phyloP scores from a whole-genome alignment of 1,139 yeast genomes.

The Debaryomycetaceae sp. region DNA sequence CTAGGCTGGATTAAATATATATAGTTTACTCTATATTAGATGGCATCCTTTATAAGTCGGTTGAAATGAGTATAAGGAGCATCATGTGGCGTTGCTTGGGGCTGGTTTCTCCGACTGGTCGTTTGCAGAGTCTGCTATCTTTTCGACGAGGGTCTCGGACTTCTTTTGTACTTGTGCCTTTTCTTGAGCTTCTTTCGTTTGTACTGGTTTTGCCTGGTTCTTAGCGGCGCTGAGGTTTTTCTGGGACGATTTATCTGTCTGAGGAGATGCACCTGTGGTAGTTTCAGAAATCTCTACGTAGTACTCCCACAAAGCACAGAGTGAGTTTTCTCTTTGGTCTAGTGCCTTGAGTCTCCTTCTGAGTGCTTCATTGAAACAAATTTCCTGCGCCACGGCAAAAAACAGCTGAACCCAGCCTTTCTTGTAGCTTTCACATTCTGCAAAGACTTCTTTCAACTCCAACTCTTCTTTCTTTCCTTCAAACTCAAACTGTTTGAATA shows the following conservation, averaged over 20 bases:
- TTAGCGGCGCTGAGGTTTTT: neutral
- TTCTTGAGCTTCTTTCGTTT: neutral
- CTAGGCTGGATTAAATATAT: no score
- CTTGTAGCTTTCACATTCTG: constrained; percentile 69
- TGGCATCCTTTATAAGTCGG: no score
- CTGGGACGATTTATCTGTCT: neutral
- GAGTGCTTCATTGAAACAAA: constrained; percentile 87
- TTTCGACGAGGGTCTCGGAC: neutral
- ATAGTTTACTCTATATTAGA: no score
- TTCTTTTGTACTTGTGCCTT: neutral
- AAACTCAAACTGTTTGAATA: constrained; percentile 74
- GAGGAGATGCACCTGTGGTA: neutral
- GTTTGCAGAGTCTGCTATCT: neutral
- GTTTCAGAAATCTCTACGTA: constrained; percentile 21
- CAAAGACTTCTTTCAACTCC: constrained; percentile 75
- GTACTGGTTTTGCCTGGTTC: neutral
- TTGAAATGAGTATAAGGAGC: no score
- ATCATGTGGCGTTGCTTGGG: no score
- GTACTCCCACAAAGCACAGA: constrained; percentile 50
- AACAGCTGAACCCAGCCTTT: constrained; percentile 78
- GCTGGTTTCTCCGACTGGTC: no score
- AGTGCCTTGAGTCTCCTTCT: constrained; percentile 74
- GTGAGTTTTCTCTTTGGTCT: constrained; percentile 48
- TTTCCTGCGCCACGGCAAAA: constrained; percentile 80
- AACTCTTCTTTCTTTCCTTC: constrained; percentile 75